Evolutionary conservation across 2,329 filamentous ascomycete genomes (phyloP), one percentile per base, ranked within the genome.

Genomic region (Whalleya microplaca): DNA sequence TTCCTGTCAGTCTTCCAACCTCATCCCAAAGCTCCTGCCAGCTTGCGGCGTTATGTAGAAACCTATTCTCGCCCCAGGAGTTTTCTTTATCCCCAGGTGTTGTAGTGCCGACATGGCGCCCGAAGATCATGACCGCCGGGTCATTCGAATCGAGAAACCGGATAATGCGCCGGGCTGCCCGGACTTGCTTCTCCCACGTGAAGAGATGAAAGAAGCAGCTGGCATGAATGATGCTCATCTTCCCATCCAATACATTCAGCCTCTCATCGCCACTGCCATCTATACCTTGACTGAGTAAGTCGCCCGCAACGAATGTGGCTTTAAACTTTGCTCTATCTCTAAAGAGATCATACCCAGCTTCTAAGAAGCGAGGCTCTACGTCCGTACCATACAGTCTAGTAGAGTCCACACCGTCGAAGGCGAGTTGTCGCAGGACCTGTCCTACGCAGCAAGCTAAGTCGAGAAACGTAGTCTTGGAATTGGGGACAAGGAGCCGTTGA

Each of bases 311-410:
- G 59, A 86, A 84, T 1, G 73, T 74, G 1, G 76, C 75, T 19
- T 73, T 72, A 4, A 85, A 70, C 32, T 53, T 74, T n/a, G 72
- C 66, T 21, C 78, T 76, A 58, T 89, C 87, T 45, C 79, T 77
- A 72, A 89, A 90, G 19, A 90, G 75, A 51, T 87, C 83, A 68
- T 87, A 85, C 23, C 84, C 84, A n/a, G 83, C 69, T 10, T 83
- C 76, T 50, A 85, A 75, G 61, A 85, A 83, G n/a, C 72, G 72
- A 19, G 74, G 63, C 43, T 79, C 74, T 2, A 82, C 59, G 58
- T 85, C 82, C 2, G 75, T 73, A 18, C 80, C 82, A 55, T 78
- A 78, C n/a, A 85, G 69, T 45, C 78, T 76, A 16, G 73, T 67
- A 4, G 76, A 72, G 21, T 77, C 71, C 7, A 81, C 81, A 19